A percentile compares a stretch with the other conserved stretches of the same genome.
These are phyloP conservation scores for Trichosporon coremiiforme DNA, from an alignment of 1,284 basidiomycete genomes.

Conservation along the genomic window DNA sequence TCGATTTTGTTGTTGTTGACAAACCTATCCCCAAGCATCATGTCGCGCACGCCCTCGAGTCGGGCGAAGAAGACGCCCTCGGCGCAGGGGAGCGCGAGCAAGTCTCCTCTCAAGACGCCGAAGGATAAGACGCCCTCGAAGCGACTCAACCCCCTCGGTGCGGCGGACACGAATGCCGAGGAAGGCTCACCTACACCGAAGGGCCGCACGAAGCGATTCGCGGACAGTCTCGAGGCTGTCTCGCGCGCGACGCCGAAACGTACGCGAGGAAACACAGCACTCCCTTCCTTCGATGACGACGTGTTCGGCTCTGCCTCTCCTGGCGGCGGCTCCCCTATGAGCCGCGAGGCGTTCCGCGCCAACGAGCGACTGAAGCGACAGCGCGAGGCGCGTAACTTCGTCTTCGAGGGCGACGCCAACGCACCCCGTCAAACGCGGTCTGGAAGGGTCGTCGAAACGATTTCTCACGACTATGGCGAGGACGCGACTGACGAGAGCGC, in stretches of 20 bases:
- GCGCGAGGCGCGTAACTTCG: conserved; percentile 54
- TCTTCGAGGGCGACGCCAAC: conserved; percentile 49
- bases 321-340: conserved; percentile 18
- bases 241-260: conserved; percentile 4
- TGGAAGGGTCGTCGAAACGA: conserved; percentile 41
- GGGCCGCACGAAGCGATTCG: conserved; percentile 16
- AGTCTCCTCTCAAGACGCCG: conserved; percentile 10
- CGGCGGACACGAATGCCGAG: background rate
- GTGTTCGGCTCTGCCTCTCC: conserved; percentile 24
- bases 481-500: conserved; percentile 23
- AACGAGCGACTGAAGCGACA: conserved; percentile 50
- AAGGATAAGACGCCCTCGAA: conserved; percentile 2
- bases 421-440: conserved; percentile 51
- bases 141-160: background rate
- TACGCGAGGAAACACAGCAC: background rate
- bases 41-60: conserved; percentile 12
- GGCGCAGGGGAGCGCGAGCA: background rate
- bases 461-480: conserved; percentile 36
- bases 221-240: conserved; percentile 6
- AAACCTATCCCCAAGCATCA: background rate
- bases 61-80: conserved; percentile 7
- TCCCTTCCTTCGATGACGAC: conserved; percentile 30
- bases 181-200: conserved; percentile 6
- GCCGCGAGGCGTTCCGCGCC: conserved; percentile 45
- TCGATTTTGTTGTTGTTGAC: conserved; percentile 15